Base-by-base conservation (phyloP, 441 rosid genomes). In the Pelargonium cotyledonis region DNA sequence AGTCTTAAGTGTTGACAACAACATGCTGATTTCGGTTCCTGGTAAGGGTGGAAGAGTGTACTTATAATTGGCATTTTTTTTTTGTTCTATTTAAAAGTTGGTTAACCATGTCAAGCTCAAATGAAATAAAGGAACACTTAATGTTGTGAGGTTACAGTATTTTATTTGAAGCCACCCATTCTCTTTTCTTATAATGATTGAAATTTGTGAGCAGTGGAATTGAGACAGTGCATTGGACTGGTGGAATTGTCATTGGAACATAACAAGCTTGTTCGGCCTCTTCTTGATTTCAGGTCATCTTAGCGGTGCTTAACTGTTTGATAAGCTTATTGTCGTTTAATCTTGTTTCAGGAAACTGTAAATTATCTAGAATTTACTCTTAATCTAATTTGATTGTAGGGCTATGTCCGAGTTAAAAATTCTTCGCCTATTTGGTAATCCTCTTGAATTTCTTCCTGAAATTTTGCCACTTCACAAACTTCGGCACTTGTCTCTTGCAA, bases 381-480 rank as follows among this genome's bases (percentile, higher is more conserved):
- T 74, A 74, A 65, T 70, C 80, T 93, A 71, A 84, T 80, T 86
- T 81, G 72, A 78, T 73, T 85, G 83, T 83, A 91, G 97, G 87
- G 97, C 96, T 41, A 88, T 91, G 96, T 70, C 96, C 73, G 96
- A 86, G 81, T 76, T 95, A 67, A 83, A 80, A 73, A 89, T 89
- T 84, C 88, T 95, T 47, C 83, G 96, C 79, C 86, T 95, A 62
- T 95, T 95, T 81, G 97, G 97, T 31, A 95, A 95, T 70, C 99
- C 99, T 68, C 88, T 95, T 73, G 99, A 95, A 69, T 95, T 89
- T 77, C 97, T 95, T 76, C 99, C 99, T 63, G 99, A 95, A 77
- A 91, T 95, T 79, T 77, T 95, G 75, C 97, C 97, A 3, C 77
- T 95, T 58, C 88, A 76, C 78, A 92, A 91, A 84, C 92, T 95